Evolutionary conservation across 2,329 filamentous ascomycete species (phyloP).

Genomic region (Byssothecium circinans): DNA sequence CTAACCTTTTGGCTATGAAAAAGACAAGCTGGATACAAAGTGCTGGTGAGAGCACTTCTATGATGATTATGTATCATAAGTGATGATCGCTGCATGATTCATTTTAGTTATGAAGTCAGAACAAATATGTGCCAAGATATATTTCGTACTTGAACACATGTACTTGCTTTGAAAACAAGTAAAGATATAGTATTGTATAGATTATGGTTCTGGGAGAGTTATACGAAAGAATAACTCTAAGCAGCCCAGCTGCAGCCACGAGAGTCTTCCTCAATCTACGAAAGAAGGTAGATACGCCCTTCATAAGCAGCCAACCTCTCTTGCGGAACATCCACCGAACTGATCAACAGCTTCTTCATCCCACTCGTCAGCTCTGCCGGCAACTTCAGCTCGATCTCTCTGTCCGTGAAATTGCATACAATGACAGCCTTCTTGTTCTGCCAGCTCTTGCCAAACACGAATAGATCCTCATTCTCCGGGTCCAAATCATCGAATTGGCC

Average conservation of each 20-base stretch:
- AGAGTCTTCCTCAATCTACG: neutral
- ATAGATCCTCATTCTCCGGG: constrained; percentile 58
- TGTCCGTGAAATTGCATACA: constrained; percentile 41
- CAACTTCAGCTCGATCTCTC: constrained; percentile 35
- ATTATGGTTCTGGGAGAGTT: too few species aligned
- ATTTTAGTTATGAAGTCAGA: too few species aligned
- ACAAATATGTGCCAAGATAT: too few species aligned
- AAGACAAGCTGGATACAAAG: too few species aligned
- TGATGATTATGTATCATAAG: too few species aligned
- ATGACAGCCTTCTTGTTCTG: constrained; percentile 30
- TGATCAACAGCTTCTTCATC: constrained; percentile 33
- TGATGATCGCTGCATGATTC: too few species aligned
- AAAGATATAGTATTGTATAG: too few species aligned
- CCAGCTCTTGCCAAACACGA: constrained; percentile 48
- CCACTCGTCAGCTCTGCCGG: constrained; percentile 32
- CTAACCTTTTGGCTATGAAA: too few species aligned
- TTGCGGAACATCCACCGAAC: constrained; percentile 17
- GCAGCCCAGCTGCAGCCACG: neutral
- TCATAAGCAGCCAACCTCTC: constrained; percentile 32
- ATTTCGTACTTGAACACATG: too few species aligned
- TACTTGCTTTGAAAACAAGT: too few species aligned
- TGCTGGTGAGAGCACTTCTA: too few species aligned
- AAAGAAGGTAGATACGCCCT: constrained; percentile 33
- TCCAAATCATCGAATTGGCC: constrained; percentile 60
- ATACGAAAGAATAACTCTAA: neutral